Conservation (phyloP, 176 grass and related monocot genomes). For the Coix lacrymajobi region DNA sequence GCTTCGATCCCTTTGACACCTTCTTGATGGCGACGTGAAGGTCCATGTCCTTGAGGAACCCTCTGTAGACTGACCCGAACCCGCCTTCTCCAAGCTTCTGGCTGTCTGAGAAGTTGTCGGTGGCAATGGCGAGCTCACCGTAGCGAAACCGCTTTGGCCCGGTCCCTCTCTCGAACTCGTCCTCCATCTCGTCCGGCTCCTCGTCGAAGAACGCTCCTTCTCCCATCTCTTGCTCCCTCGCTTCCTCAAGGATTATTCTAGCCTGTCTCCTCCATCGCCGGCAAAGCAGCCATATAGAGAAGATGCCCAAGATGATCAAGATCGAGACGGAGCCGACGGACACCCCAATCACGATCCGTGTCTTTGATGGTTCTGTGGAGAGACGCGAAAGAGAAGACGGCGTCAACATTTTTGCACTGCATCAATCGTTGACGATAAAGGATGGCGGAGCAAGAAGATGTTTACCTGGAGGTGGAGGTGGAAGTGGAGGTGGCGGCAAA, state of each 20-base stretch:
- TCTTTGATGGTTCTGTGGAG: not conserved
- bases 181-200: not conserved
- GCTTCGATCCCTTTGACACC: slow-evolving; percentile 15
- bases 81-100: slow-evolving; percentile 28
- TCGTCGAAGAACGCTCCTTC: not conserved
- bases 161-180: slow-evolving; percentile 25
- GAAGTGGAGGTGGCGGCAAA: not conserved
- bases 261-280: not conserved
- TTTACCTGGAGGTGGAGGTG: not conserved
- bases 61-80: slow-evolving; percentile 14
- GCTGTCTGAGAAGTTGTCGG: slow-evolving; percentile 6
- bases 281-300: not conserved
- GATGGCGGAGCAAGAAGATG: not conserved
- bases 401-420: not conserved
- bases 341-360: not conserved
- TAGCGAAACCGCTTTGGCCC: slow-evolving; percentile 25
- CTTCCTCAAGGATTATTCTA: not conserved
- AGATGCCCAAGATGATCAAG: not conserved
- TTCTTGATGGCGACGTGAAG: slow-evolving; percentile 9
- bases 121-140: slow-evolving; percentile 16
- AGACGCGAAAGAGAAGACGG: not conserved
- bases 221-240: not conserved
- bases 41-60: not conserved
- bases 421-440: not conserved
- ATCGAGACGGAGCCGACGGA: not conserved